These are phyloP conservation scores for Aspergillus heteromorphus DNA, from an alignment of 495 filamentous ascomycete species.

Conservation along the genomic window DNA sequence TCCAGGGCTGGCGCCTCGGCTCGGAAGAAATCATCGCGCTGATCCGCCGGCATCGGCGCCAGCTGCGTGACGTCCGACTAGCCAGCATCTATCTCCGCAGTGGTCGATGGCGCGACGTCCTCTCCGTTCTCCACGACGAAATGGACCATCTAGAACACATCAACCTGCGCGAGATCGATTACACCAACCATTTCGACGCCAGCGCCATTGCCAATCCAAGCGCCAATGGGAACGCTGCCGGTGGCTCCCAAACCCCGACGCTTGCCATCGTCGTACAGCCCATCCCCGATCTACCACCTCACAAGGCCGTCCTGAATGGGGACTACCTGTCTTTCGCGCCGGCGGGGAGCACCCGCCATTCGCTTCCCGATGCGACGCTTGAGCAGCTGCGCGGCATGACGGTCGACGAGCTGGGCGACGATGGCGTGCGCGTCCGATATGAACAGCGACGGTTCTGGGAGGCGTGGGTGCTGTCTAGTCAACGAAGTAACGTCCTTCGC, in stretches of 20 bases:
- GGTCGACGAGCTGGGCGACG: constrained; percentile 52
- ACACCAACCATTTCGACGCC: constrained; percentile 51
- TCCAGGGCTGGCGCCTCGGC: constrained; percentile 58
- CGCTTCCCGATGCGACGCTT: constrained; percentile 18
- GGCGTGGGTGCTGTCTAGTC: constrained; percentile 52
- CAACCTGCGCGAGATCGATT: constrained; percentile 57
- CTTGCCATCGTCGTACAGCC: constrained; percentile 12
- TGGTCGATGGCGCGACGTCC: constrained; percentile 57
- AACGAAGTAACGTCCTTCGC: neutral
- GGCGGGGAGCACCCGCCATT: constrained; percentile 14
- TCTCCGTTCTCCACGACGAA: constrained; percentile 49
- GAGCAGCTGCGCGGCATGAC: constrained; percentile 23
- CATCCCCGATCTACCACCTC: neutral
- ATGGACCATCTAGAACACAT: constrained; percentile 57
- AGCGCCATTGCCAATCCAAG: constrained; percentile 24
- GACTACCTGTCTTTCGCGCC: constrained; percentile 8
- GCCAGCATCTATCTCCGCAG: constrained; percentile 54
- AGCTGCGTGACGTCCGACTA: constrained; percentile 53
- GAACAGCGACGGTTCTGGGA: constrained; percentile 58
- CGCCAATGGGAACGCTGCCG: constrained; percentile 8
- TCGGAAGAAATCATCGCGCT: constrained; percentile 56
- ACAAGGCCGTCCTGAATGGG: constrained; percentile 3
- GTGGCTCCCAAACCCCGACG: constrained; percentile 3
- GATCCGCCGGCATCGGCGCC: constrained; percentile 49
- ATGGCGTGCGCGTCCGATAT: constrained; percentile 47